These are phyloP conservation scores for Mycena vitilis DNA, from an alignment of 768 basidiomycete species.

Conservation along the genomic window DNA sequence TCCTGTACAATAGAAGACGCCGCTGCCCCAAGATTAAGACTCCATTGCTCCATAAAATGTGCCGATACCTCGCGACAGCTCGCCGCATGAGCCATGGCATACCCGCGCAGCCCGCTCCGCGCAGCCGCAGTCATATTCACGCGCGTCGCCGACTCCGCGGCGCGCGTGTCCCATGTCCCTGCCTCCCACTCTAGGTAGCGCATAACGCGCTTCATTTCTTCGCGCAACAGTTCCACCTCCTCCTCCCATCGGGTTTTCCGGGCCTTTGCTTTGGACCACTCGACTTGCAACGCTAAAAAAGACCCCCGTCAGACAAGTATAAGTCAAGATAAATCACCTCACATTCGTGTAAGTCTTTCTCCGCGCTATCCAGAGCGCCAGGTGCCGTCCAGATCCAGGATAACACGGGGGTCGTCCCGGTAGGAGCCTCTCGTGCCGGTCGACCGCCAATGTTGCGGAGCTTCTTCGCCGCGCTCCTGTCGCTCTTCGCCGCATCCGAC, in stretches of 20 bases:
- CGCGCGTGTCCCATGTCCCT: too few relatives aligned
- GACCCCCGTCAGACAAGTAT: background rate
- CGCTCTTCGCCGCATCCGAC: background rate
- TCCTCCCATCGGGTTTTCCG: slow-evolving; percentile 32
- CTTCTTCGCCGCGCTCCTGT: background rate
- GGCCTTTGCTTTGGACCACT: slow-evolving; percentile 28
- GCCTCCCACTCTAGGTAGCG: slow-evolving; percentile 28
- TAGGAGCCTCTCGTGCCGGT: background rate
- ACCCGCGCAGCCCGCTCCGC: too few relatives aligned
- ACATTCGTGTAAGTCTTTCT: slow-evolving; percentile 18
- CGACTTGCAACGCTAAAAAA: slow-evolving; percentile 33
- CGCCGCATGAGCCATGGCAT: too few relatives aligned
- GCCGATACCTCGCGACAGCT: too few relatives aligned
- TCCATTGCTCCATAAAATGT: too few relatives aligned
- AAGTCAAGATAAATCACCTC: background rate
- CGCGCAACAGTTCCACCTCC: slow-evolving; percentile 28
- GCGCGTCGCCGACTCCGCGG: too few relatives aligned
- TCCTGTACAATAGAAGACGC: too few relatives aligned
- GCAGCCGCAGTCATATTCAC: too few relatives aligned
- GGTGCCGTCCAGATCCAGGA: slow-evolving; percentile 26
- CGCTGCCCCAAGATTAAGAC: too few relatives aligned
- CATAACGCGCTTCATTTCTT: slow-evolving; percentile 38
- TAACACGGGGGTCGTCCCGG: slow-evolving; percentile 8
- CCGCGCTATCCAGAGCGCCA: slow-evolving; percentile 8
- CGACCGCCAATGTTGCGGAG: slow-evolving; percentile 1